phyloP scores from a whole-genome alignment of 2,329 filamentous ascomycete genomes.

The Beauveria asiatica region DNA sequence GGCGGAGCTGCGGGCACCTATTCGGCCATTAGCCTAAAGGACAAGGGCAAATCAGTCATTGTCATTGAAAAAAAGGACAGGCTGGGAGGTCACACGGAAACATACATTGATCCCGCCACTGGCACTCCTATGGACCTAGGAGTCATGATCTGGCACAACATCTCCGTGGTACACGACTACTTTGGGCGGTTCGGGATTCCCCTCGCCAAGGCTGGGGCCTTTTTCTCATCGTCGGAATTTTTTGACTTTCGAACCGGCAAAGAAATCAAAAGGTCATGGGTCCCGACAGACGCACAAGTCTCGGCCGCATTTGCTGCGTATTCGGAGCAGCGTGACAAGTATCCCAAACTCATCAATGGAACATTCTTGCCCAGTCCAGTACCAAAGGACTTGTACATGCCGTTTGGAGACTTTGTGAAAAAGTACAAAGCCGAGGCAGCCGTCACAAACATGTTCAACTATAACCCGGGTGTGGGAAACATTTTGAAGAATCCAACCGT shows the following conservation, averaged over 20 bases:
- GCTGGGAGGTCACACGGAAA: background rate
- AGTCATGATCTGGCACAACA: background rate
- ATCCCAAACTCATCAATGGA: background rate
- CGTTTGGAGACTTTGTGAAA: background rate
- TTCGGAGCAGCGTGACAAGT: background rate
- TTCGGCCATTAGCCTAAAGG: slow-evolving; percentile 29
- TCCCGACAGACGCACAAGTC: too few relatives aligned
- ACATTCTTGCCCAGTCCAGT: background rate
- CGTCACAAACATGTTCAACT: background rate
- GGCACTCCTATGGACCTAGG: background rate
- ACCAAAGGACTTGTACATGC: background rate
- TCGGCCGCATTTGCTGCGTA: background rate
- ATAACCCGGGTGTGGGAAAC: background rate
- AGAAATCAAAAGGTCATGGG: too few relatives aligned
- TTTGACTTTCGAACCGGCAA: too few relatives aligned
- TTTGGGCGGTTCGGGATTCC: too few relatives aligned
- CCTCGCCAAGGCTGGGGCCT: too few relatives aligned
- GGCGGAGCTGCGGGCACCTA: slow-evolving; percentile 33
- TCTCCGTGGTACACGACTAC: background rate
- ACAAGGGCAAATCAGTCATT: slow-evolving; percentile 27
- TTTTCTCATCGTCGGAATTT: too few relatives aligned
- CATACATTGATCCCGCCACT: background rate
- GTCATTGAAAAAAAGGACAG: slow-evolving; percentile 29
- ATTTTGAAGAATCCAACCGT: background rate
- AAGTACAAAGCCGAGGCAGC: background rate